These are phyloP conservation scores for Botrytis paeoniae DNA, from an alignment of 2,329 filamentous ascomycete species.

Conservation along the genomic window DNA sequence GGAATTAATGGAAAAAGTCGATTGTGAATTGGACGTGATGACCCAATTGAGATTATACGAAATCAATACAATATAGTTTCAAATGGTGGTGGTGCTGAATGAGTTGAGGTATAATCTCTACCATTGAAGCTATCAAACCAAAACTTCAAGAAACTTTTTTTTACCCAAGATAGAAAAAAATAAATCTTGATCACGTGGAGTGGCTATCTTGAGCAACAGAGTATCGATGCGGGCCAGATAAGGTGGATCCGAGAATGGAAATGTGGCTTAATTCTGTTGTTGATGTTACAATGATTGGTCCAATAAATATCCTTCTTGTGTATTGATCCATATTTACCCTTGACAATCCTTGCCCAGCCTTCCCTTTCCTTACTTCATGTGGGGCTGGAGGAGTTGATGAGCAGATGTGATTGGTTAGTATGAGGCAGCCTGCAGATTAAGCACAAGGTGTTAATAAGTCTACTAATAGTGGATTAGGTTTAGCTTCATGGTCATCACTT, in stretches of 20 bases:
- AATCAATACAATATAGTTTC: neutral
- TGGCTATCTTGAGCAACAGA: neutral
- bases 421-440: neutral
- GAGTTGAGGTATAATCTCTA: conserved; percentile 1
- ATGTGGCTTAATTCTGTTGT: neutral
- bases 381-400: neutral
- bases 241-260: neutral
- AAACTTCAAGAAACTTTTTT: conserved; percentile 17
- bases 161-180: conserved; percentile 17
- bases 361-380: neutral
- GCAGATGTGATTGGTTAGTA: neutral
- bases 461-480: conserved; percentile 1
- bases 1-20: neutral
- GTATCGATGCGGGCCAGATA: neutral
- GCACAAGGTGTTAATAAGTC: neutral
- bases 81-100: conserved; percentile 9
- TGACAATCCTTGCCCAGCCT: neutral
- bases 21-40: neutral
- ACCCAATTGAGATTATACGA: neutral
- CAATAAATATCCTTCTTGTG: neutral
- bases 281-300: neutral
- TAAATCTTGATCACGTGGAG: conserved; percentile 4
- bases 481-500: conserved; percentile 11
- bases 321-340: neutral
- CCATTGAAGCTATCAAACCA: conserved; percentile 11